Evolutionary conservation across 768 basidiomycete genomes (phyloP).

Genomic region (Auricularia sp.): DNA sequence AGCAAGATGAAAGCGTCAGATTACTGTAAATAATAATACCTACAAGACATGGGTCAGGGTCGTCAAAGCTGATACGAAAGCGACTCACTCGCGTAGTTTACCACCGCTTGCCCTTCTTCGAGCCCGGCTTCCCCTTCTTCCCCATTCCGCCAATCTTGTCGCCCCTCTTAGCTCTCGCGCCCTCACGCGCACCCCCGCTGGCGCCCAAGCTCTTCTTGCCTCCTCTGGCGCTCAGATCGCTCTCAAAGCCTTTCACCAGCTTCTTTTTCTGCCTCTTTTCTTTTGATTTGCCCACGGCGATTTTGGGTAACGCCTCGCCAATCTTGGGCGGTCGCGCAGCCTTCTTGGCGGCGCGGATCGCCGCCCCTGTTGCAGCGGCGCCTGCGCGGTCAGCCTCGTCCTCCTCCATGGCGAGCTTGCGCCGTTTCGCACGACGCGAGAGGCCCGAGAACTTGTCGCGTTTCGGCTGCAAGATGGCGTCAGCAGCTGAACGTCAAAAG

Average conservation of each 20-base stretch:
- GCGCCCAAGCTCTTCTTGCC: conserved; percentile 51
- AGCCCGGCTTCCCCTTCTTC: conserved; percentile 28
- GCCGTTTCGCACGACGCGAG: conserved; percentile 76
- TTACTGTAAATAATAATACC: too few relatives aligned
- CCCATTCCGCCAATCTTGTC: conserved; percentile 44
- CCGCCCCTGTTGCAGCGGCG: conserved; percentile 47
- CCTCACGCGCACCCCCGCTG: conserved; percentile 51
- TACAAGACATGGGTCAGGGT: too few relatives aligned
- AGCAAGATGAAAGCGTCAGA: too few relatives aligned
- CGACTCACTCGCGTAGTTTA: too few relatives aligned
- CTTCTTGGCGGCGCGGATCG: conserved; percentile 85
- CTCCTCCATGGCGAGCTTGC: conserved; percentile 78
- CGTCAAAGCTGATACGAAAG: too few relatives aligned
- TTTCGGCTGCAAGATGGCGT: conserved; percentile 41
- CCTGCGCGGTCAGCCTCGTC: conserved; percentile 52
- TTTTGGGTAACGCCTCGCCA: conserved; percentile 31
- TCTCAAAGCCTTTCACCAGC: conserved; percentile 39
- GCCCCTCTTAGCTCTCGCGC: conserved; percentile 54
- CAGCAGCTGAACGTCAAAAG: not conserved
- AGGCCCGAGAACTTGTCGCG: conserved; percentile 74
- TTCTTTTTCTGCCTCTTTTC: conserved; percentile 26
- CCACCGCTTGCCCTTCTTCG: not conserved
- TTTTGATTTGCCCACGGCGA: conserved; percentile 12
- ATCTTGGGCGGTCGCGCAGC: conserved; percentile 65
- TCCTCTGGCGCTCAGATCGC: conserved; percentile 43